phyloP scores from a whole-genome alignment of 1,139 yeast genomes.

The Kurtzmaniella quercitrusa region DNA sequence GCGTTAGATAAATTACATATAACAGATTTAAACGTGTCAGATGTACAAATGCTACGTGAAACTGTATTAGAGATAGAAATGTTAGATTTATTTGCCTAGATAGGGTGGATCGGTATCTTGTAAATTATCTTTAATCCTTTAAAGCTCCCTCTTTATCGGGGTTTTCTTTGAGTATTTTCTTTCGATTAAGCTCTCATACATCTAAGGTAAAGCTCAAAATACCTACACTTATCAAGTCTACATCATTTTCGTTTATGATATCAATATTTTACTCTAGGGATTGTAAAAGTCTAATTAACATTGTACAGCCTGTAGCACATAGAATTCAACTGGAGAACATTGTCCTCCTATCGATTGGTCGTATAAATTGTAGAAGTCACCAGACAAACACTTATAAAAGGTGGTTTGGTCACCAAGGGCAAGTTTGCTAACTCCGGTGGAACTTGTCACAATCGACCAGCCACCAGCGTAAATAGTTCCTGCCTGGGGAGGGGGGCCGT shows the following conservation, averaged over 20 bases:
- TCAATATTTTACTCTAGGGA: background rate
- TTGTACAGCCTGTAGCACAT: conserved; percentile 27
- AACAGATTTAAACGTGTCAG: no score
- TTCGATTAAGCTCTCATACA: no score
- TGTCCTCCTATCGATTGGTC: conserved; percentile 36
- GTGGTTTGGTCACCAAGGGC: conserved; percentile 36
- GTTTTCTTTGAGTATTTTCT: no score
- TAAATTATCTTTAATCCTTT: no score
- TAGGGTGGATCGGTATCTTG: no score
- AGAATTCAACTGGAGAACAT: conserved; percentile 35
- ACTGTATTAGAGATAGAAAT: no score
- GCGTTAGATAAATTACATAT: no score
- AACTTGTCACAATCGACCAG: conserved; percentile 29
- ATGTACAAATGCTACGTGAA: no score
- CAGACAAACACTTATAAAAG: conserved; percentile 41
- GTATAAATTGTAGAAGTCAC: conserved; percentile 42
- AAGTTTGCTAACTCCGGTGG: conserved; percentile 20
- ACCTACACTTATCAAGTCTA: no score
- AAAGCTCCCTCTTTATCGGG: no score
- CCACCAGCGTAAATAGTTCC: conserved; percentile 39
- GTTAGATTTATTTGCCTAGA: no score
- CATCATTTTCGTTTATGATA: background rate
- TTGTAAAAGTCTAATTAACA: conserved; percentile 16
- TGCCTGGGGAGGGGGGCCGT: conserved; percentile 43
- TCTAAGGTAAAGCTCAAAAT: no score